Conservation (phyloP, 2,329 filamentous ascomycete species). For the Penicillium glabrum region DNA sequence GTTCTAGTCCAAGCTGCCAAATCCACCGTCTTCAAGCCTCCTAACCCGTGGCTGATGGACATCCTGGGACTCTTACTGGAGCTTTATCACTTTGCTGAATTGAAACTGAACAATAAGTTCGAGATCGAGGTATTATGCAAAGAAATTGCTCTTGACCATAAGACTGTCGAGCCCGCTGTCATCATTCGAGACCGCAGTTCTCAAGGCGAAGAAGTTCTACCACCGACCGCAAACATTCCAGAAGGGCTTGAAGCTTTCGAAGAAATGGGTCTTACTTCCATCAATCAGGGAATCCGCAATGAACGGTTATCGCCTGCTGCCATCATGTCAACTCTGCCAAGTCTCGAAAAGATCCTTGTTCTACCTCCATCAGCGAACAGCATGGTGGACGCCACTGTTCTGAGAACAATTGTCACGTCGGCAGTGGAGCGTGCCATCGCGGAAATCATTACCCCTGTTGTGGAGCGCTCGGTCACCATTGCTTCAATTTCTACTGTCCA, state of each 20-base stretch:
- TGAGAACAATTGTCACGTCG: constrained; percentile 73
- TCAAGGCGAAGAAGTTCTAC: constrained; percentile 59
- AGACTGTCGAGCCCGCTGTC: constrained; percentile 81
- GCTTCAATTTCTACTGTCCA: constrained; percentile 95
- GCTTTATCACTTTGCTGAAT: constrained; percentile 85
- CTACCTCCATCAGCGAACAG: constrained; percentile 77
- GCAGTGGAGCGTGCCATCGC: constrained; percentile 88
- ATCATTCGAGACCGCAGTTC: constrained; percentile 76
- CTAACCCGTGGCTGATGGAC: constrained; percentile 98
- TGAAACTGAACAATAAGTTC: constrained; percentile 97
- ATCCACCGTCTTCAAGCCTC: constrained; percentile 87
- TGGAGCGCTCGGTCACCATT: constrained; percentile 96
- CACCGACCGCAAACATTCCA: constrained; percentile 54
- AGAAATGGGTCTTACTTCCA: constrained; percentile 73
- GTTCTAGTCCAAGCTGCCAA: constrained; percentile 80
- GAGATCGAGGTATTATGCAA: constrained; percentile 98
- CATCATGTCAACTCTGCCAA: constrained; percentile 78
- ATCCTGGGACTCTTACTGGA: constrained; percentile 89
- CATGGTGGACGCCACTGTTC: constrained; percentile 68
- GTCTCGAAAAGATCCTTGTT: constrained; percentile 74
- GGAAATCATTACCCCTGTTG: constrained; percentile 96
- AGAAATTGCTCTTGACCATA: constrained; percentile 86
- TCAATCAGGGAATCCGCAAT: constrained; percentile 66
- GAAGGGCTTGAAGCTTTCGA: constrained; percentile 81
- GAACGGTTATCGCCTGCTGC: constrained; percentile 74